Evolutionary conservation across 2,329 filamentous ascomycete genomes (phyloP).

Genomic region (Fusarium hainanense): DNA sequence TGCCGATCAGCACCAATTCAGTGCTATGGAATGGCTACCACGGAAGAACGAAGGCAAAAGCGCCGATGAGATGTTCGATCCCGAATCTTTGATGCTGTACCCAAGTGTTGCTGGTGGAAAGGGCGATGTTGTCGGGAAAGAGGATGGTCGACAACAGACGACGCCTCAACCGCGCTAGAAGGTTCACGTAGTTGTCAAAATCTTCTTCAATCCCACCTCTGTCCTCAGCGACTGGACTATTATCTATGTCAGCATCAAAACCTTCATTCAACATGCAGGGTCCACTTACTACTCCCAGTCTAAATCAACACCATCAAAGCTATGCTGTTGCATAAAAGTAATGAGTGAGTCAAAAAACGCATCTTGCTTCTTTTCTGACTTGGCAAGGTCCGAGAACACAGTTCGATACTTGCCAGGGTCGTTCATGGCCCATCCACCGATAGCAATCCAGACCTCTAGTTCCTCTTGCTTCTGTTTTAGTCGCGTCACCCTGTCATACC

Average conservation of each 20-base stretch:
- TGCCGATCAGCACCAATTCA: too few relatives aligned
- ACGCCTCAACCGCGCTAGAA: accelerated
- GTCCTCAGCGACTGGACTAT: background rate
- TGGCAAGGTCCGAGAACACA: accelerated
- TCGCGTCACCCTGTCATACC: accelerated
- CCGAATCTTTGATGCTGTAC: too few relatives aligned
- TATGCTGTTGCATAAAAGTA: accelerated
- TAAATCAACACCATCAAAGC: background rate
- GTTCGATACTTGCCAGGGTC: background rate
- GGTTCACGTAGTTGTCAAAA: background rate
- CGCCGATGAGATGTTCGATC: too few relatives aligned
- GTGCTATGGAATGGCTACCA: too few relatives aligned
- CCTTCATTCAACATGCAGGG: too few relatives aligned
- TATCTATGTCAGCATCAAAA: too few relatives aligned
- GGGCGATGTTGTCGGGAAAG: too few relatives aligned
- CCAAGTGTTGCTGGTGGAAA: too few relatives aligned
- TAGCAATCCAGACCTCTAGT: slow-evolving; percentile 47
- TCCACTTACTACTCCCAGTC: slow-evolving; percentile 5
- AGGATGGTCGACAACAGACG: too few relatives aligned
- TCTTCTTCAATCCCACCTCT: background rate
- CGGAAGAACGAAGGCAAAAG: too few relatives aligned
- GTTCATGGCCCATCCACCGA: slow-evolving; percentile 7
- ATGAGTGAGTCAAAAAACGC: background rate
- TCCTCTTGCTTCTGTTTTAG: slow-evolving; percentile 44
- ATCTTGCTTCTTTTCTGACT: background rate